Evolutionary conservation across 2,329 filamentous ascomycete species (phyloP).

Genomic region (Colletotrichum neosansevieriae): DNA sequence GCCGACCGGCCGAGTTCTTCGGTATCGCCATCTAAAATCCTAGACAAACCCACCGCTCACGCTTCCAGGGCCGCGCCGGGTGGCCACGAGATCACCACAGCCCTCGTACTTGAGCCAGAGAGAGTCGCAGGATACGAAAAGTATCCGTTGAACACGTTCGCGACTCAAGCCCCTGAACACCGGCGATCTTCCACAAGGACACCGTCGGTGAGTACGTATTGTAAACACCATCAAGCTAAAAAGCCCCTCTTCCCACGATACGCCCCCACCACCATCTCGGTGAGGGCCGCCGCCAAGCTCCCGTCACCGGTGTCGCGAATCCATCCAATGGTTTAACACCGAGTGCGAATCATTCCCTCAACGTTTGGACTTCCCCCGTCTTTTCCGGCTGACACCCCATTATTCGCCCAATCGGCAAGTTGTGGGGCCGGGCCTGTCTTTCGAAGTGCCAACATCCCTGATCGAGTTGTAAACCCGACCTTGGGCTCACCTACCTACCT

Average conservation of each 20-base stretch:
- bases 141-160: background rate
- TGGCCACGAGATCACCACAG: background rate
- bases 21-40: no score
- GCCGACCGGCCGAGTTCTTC: no score
- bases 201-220: background rate
- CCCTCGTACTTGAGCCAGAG: background rate
- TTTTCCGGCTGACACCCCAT: background rate
- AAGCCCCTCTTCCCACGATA: background rate
- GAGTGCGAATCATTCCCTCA: background rate
- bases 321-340: constrained; percentile 10
- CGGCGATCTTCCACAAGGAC: constrained; percentile 3
- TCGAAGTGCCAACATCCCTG: background rate
- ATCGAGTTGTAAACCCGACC: no score
- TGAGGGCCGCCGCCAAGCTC: background rate
- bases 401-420: constrained; percentile 7
- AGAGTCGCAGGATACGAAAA: constrained; percentile 4
- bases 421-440: background rate
- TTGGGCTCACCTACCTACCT: background rate
- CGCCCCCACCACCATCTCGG: constrained; percentile 20
- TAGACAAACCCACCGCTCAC: no score
- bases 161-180: background rate
- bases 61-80: background rate
- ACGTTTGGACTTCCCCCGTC: background rate
- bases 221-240: background rate
- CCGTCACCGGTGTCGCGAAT: constrained; percentile 3